Evolutionary conservation across 2,329 filamentous ascomycete species (phyloP).

Genomic region (Aureobasidium sp.): DNA sequence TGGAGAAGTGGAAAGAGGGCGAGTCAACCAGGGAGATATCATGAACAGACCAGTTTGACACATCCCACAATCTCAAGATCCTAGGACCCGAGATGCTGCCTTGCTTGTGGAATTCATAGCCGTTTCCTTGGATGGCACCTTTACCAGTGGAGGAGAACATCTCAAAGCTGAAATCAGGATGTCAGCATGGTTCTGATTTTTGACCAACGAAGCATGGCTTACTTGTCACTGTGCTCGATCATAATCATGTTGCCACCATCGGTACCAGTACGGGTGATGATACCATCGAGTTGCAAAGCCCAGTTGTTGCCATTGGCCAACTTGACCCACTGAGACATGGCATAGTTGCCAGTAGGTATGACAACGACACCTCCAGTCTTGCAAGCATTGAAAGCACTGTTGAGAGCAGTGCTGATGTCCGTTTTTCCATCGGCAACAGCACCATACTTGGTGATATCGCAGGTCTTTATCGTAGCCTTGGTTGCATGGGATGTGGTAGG

Average conservation of each 20-base stretch:
- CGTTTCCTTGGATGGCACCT: conserved; percentile 46
- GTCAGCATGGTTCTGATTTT: conserved; percentile 22
- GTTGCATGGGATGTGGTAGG: conserved; percentile 32
- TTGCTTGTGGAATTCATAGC: conserved; percentile 40
- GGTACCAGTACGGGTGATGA: conserved; percentile 44
- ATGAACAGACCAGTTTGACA: conserved; percentile 41
- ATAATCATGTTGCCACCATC: conserved; percentile 46
- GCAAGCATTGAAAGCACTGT: conserved; percentile 43
- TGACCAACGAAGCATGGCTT: background rate
- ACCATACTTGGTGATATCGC: conserved; percentile 46
- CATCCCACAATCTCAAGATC: conserved; percentile 38
- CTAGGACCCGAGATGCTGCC: conserved; percentile 35
- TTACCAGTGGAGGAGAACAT: conserved; percentile 44
- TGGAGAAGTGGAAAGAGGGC: conserved; percentile 42
- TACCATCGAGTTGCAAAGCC: conserved; percentile 46
- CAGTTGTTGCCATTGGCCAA: conserved; percentile 39
- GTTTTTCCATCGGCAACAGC: conserved; percentile 43
- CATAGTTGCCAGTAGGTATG: conserved; percentile 43
- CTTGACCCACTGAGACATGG: conserved; percentile 41
- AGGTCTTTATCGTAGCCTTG: conserved; percentile 42
- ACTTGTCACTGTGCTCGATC: conserved; percentile 32
- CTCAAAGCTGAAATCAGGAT: conserved; percentile 32
- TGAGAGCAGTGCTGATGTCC: conserved; percentile 42
- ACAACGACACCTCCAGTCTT: conserved; percentile 43
- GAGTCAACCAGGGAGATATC: conserved; percentile 42